Evolutionary conservation across 208 protist species (phyloP), one percentile per base, ranked within the genome.

Genomic region (Phytomonas sp.): DNA sequence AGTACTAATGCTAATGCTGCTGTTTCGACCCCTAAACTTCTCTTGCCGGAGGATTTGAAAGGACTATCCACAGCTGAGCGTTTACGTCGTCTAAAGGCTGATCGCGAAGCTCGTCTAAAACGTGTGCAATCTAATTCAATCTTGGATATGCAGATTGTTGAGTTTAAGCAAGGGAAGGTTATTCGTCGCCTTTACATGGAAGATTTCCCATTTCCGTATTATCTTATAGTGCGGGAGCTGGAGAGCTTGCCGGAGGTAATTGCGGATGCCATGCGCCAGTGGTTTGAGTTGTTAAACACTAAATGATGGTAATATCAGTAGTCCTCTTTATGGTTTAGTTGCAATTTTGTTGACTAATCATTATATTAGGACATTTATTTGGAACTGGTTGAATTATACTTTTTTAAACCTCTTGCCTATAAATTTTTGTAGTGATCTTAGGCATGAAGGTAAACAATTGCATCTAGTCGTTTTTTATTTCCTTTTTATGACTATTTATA

Each of bases 131-230:
- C 86, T 29, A 91, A 89, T 68, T 94, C 89, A 6, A 76, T 96
- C 31, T 70, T 97, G 10, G 91, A 97, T 71, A 96, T 96, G 91
- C 88, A 97, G 69, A 79, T 92, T 42, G 87, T 98, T 31, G 87
- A 94, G 72, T 97, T 96, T 66, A 78, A 69, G 34, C 77, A 72
- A 40, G 86, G 88, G 14, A 90, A 93, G 60, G 83, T 98, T 11
- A 80, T 94, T 63, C 85, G 92, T 12, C 89, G 79, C 7, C 79
- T 86, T 0, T 99, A 99, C 86, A 97, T 99, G 85, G 97, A 99
- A 67, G 89, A 94, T 59, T 99, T 99, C 78, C 99, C 99, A 40
- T 99, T 99, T 73, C 97, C 98, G 23, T 99, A 99, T 83, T 99
- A 99, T 78, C 82, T 99, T 16, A 87, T 99, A 62, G 88, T 99